phyloP scores from a whole-genome alignment of 306 rosid species.

The Sicyos edulis region DNA sequence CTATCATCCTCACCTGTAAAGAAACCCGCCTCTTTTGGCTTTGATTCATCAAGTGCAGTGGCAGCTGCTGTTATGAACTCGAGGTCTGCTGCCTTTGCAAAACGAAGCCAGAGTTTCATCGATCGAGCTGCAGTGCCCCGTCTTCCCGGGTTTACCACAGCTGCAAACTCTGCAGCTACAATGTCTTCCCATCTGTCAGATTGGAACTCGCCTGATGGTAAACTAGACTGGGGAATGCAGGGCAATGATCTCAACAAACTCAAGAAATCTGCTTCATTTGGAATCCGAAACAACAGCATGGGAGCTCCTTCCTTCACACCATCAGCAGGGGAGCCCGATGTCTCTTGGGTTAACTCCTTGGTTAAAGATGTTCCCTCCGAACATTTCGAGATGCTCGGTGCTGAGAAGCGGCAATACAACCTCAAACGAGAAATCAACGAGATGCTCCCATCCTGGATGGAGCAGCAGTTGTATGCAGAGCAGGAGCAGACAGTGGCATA shows the following conservation, averaged over 20 bases:
- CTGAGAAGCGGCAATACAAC: conserved; percentile 46
- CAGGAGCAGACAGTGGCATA: conserved; percentile 93
- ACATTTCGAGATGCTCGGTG: conserved; percentile 32
- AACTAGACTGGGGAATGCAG: conserved; percentile 83
- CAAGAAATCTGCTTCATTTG: conserved; percentile 88
- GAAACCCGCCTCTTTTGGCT: conserved; percentile 56
- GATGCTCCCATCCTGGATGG: conserved; percentile 76
- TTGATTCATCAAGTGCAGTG: conserved; percentile 72
- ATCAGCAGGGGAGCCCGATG: conserved; percentile 67
- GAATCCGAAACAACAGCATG: conserved; percentile 50
- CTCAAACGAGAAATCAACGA: conserved; percentile 49
- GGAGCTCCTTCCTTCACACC: conserved; percentile 26
- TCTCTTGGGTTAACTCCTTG: conserved; percentile 89
- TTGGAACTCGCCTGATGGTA: conserved; percentile 83
- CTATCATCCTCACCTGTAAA: conserved; percentile 73
- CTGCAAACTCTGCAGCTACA: conserved; percentile 50
- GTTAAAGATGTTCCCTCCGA: conserved; percentile 73
- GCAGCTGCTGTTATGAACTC: conserved; percentile 97
- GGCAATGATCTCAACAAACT: conserved; percentile 85
- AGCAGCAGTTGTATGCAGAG: conserved; percentile 78
- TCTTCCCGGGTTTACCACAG: conserved; percentile 40
- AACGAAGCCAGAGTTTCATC: conserved; percentile 93
- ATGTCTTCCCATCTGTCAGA: conserved; percentile 57
- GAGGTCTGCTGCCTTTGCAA: conserved; percentile 76
- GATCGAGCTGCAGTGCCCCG: conserved; percentile 64